A percentile compares a stretch with the other conserved stretches of the same genome.
Conservation (phyloP, 2,329 filamentous ascomycete genomes). For the Chrysosphaeria jannelii region DNA sequence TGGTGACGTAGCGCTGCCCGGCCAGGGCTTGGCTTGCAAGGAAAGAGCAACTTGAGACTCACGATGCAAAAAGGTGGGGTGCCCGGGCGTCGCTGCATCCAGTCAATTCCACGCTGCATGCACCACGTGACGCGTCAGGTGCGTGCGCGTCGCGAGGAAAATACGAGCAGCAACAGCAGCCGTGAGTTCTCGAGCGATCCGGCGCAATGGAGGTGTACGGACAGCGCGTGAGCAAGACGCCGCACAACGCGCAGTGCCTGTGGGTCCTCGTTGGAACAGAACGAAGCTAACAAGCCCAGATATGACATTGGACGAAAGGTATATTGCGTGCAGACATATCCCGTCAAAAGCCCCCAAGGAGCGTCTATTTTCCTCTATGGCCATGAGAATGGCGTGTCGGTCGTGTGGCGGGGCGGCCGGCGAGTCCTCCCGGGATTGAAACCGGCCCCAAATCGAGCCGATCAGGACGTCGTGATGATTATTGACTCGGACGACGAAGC, state of each 20-base stretch:
- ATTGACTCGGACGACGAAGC: constrained; percentile 28
- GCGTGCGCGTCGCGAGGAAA: too few relatives aligned
- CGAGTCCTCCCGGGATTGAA: constrained; percentile 11
- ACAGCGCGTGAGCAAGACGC: constrained; percentile 10
- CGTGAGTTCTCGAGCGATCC: too few relatives aligned
- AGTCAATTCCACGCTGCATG: too few relatives aligned
- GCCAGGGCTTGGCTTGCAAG: too few relatives aligned
- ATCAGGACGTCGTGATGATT: constrained; percentile 24
- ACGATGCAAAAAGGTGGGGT: too few relatives aligned
- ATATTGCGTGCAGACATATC: constrained; percentile 28
- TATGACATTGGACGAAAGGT: constrained; percentile 27
- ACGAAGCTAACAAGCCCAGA: too few relatives aligned
- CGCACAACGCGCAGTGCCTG: constrained; percentile 11
- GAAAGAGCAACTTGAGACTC: too few relatives aligned
- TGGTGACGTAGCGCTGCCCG: too few relatives aligned
- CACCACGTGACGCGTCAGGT: too few relatives aligned
- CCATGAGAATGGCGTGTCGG: constrained; percentile 28
- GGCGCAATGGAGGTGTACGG: constrained; percentile 5
- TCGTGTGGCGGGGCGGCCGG: constrained; percentile 31
- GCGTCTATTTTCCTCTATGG: constrained; percentile 31
- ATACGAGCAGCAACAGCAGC: too few relatives aligned
- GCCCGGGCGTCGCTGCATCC: too few relatives aligned
- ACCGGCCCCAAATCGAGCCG: constrained; percentile 2
- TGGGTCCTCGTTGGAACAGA: constrained; percentile 4
- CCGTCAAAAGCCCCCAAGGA: constrained; percentile 28